Percentiles rank a stretch among this genome's conserved stretches.
phyloP scores from a whole-genome alignment of 345 rosid species.

The Rhizophora apiculata region DNA sequence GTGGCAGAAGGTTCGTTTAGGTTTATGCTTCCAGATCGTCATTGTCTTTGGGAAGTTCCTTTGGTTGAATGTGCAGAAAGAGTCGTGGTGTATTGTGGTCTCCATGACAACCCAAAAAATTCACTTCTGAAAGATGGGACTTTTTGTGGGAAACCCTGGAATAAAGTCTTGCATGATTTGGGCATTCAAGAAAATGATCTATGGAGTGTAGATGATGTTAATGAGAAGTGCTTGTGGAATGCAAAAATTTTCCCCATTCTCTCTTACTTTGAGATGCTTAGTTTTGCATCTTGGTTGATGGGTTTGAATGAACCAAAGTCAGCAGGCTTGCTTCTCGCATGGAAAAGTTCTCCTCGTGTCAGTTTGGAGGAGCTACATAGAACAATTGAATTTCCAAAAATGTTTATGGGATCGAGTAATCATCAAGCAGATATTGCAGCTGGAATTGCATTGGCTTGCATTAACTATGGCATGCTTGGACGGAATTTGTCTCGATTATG shows the following conservation, averaged over 20 bases:
- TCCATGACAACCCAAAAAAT: constrained; percentile 89
- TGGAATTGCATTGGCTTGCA: constrained; percentile 87
- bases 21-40: constrained; percentile 91
- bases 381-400: constrained; percentile 78
- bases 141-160: constrained; percentile 92
- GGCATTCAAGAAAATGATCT: constrained; percentile 69
- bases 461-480: constrained; percentile 86
- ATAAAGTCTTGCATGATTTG: constrained; percentile 63
- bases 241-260: constrained; percentile 80
- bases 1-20: constrained; percentile 38
- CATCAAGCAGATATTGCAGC: constrained; percentile 96
- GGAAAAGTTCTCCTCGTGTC: constrained; percentile 76
- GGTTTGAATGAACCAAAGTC: constrained; percentile 56
- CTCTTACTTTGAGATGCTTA: constrained; percentile 75
- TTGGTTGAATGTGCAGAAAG: constrained; percentile 58
- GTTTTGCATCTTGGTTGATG: constrained; percentile 81
- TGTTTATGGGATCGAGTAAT: constrained; percentile 77
- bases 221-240: constrained; percentile 87
- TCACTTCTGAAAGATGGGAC: constrained; percentile 61
- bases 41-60: constrained; percentile 99
- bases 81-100: constrained; percentile 85
- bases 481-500: constrained; percentile 75
- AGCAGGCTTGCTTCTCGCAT: constrained; percentile 42
- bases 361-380: constrained; percentile 97
- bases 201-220: constrained; percentile 53